A percentile compares a stretch with the other conserved stretches of the same genome.
Conservation (phyloP, 768 basidiomycete species). For the Flagelloscypha sp. region DNA sequence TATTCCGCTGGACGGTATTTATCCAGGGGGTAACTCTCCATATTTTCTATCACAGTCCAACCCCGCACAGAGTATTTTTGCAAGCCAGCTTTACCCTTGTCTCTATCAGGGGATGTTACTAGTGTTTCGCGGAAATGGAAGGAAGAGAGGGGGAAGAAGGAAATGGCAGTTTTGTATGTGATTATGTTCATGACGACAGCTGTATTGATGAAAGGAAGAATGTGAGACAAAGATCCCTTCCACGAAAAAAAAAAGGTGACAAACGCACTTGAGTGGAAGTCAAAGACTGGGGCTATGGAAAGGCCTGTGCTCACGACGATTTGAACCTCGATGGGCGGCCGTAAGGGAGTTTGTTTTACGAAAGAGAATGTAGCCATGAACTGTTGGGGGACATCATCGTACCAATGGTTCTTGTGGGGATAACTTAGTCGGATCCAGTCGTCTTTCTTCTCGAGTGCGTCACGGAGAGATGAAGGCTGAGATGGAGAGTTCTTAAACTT, state of each 20-base stretch:
- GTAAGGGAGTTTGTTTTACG: slow-evolving; percentile 3
- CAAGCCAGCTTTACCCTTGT: slow-evolving; percentile 5
- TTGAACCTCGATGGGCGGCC: slow-evolving; percentile 21
- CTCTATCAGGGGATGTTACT: neutral
- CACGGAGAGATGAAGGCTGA: too few relatives aligned
- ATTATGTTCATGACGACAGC: slow-evolving; percentile 28
- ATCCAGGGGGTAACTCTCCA: too few relatives aligned
- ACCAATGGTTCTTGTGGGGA: too few relatives aligned
- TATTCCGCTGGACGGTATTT: too few relatives aligned
- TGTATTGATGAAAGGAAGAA: slow-evolving; percentile 4
- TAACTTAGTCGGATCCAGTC: slow-evolving; percentile 12
- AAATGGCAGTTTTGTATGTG: slow-evolving; percentile 22
- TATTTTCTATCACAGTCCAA: slow-evolving; percentile 18
- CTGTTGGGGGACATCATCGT: too few relatives aligned
- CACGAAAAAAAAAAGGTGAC: neutral
- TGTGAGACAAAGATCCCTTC: too few relatives aligned
- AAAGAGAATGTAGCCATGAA: neutral
- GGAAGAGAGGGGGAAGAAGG: slow-evolving; percentile 25
- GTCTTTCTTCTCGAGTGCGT: slow-evolving; percentile 13
- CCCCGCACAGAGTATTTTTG: slow-evolving; percentile 22
- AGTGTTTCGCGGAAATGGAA: slow-evolving; percentile 20
- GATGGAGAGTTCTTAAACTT: too few relatives aligned
- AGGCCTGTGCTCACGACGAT: slow-evolving; percentile 18
- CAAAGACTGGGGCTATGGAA: slow-evolving; percentile 21
- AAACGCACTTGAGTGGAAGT: slow-evolving; percentile 29